Evolutionary conservation across 2,329 filamentous ascomycete genomes (phyloP), one percentile per base, ranked within the genome.

Genomic region (Xylariaceae sp.): DNA sequence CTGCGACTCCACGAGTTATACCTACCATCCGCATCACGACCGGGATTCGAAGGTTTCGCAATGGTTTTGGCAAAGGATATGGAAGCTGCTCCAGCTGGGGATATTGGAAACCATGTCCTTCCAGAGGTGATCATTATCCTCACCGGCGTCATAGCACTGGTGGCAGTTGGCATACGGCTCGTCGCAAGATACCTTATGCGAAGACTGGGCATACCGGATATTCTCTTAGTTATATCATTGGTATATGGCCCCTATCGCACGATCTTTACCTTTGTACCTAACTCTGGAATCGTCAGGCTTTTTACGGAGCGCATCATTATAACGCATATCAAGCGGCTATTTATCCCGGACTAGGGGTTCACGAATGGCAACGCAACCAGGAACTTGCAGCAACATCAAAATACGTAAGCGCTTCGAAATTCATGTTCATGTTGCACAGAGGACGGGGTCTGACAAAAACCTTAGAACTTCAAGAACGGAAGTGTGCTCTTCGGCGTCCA

Each of bases 401-500:
- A 22, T 55, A 55, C 41, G 52, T 52, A 54, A 49, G 27, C 2
- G 40, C 3, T n/a, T 9, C 2, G 2, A n/a, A 12, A 6, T 39
- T 11, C 33, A 14, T 39, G 33, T 17, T n/a, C 14, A 22, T 15
- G 10, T 15, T n/a, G 27, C 15, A 36, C 33, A 11, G n/a, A 7
- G 7, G 22, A 27, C 7, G 7, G 22, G 7, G 4, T 27, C 47
- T 54, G 40, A 54, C 33, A 10, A 11, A 3, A 3, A 7, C 9
- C 7, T 5, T 31, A 55, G 53, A 53, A 44, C 15, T 53, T 55
- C 32, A 53, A 53, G 27, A 11, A 48, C 30, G 53, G 50, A 3
- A 55, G 53, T 45, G 30, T 55, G 1, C 45, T 45, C 17, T 55
- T 55, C 12, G 53, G 53, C 11, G 45, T 55, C 3, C 50, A 55